Percentiles rank a stretch among this genome's conserved stretches.
phyloP scores from a whole-genome alignment of 208 protist genomes.

The Leishmania guyanensis region DNA sequence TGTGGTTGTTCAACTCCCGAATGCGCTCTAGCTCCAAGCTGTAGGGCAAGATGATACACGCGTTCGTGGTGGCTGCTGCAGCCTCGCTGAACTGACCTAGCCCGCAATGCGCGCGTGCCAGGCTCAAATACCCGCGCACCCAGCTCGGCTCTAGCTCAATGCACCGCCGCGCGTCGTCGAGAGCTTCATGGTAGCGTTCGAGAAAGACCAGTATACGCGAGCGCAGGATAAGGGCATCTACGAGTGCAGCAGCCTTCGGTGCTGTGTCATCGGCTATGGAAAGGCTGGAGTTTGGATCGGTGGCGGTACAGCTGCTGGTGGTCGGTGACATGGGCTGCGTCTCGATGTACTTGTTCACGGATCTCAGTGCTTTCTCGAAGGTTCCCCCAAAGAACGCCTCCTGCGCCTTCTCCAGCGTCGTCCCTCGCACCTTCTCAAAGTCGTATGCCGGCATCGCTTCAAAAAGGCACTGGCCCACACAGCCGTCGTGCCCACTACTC shows the following conservation, averaged over 20 bases:
- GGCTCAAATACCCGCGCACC: slow-evolving; percentile 64
- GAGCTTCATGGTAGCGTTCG: slow-evolving; percentile 43
- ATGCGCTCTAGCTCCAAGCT: slow-evolving; percentile 62
- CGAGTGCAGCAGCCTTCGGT: slow-evolving; percentile 1
- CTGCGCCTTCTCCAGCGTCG: slow-evolving; percentile 26
- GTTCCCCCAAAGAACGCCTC: slow-evolving; percentile 18
- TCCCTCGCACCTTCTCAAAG: slow-evolving; percentile 23
- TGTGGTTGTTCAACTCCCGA: slow-evolving; percentile 58
- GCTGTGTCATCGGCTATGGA: neutral
- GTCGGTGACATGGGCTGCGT: neutral
- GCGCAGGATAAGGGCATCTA: slow-evolving; percentile 61
- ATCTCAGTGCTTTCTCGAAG: slow-evolving; percentile 30
- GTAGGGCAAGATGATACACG: slow-evolving; percentile 52
- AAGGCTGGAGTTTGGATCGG: neutral
- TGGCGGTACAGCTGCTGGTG: neutral
- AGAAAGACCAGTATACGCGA: slow-evolving; percentile 71
- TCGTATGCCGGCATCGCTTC: slow-evolving; percentile 34
- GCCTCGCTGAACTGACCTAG: slow-evolving; percentile 59
- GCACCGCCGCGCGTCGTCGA: slow-evolving; percentile 52
- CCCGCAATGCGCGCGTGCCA: slow-evolving; percentile 61
- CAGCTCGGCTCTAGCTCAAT: slow-evolving; percentile 57
- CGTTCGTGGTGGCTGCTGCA: slow-evolving; percentile 25
- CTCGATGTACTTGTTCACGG: slow-evolving; percentile 21
- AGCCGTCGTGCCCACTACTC: neutral
- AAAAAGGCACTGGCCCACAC: slow-evolving; percentile 25